Base-by-base conservation (phyloP, 345 rosid genomes). In the Eucalyptus camaldulensis region DNA sequence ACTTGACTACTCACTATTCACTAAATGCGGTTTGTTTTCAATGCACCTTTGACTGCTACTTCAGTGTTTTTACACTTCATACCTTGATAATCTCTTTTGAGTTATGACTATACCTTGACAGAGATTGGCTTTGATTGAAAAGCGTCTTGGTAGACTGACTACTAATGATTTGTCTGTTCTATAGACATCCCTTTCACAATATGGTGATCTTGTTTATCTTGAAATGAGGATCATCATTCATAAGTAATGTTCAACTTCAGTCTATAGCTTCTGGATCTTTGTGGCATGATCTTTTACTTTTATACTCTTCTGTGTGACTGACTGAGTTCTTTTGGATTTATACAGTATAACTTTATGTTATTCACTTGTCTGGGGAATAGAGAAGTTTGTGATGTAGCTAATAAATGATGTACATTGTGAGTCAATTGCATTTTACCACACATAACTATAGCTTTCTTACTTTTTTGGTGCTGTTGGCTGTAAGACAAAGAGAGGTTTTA, bases 1-100 rank as follows among this genome's bases (percentile, higher is more conserved):
- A 96, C 93, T 99, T 97, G 91, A 97, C 99, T 54, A 96, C 99
- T 50, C 99, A 96, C 91, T 98, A 91, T 90, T 90, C 94, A 67
- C 80, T 67, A 31, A 67, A 67, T 67, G 80, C 80, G 4, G 99
- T 67, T 49, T 86, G 24, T 47, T 47, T 49, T 87, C 87, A 88
- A 67, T 67, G 80, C 80, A 31, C 60, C 80, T 29, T 22, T 86
- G 37, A 49, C 37, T 86, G 27, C 86, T 54, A 17, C 58, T 67
- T 16, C 8, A 15, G 7, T 88, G 72, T 86, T 93, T 88, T 58
- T 88, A 22, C 89, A 24, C 31, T 67, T 44, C 86, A 12, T 88
- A 72, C 49, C 60, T 47, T 62, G 44, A 33, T 69, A 33, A 69
- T 53, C 83, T 62, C 67, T 44, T 29, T 31, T 17, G 87, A 33